Conservation (phyloP, 257 asterid species). For the Linaria vulgaris region DNA sequence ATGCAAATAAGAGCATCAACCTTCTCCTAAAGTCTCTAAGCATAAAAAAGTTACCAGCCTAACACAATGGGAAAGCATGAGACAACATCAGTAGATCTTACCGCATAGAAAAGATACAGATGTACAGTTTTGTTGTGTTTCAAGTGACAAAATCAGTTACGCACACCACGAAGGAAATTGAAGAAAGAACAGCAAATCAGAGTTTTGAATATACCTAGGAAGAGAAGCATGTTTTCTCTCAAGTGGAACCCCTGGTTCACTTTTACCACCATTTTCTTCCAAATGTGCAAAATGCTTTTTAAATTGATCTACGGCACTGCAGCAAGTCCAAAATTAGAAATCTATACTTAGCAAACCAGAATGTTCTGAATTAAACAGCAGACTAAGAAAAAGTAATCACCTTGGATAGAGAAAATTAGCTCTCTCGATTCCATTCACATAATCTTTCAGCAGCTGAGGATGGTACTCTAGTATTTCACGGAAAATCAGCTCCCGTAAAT, state of each 20-base stretch:
- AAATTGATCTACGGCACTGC: conserved; percentile 82
- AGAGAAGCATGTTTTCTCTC: conserved; percentile 85
- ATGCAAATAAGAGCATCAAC: too few relatives aligned
- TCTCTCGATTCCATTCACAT: conserved; percentile 70
- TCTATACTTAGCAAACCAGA: neutral
- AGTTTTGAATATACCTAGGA: conserved; percentile 54
- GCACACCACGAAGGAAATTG: conserved; percentile 2
- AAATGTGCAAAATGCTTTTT: conserved; percentile 83
- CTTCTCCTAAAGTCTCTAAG: too few relatives aligned
- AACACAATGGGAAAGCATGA: too few relatives aligned
- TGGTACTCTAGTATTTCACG: conserved; percentile 90
- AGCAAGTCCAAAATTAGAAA: neutral
- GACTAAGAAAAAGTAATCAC: conserved; percentile 35
- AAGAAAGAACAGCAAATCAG: conserved; percentile 12
- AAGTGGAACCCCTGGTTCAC: conserved; percentile 67
- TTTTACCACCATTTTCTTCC: conserved; percentile 73
- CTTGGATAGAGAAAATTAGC: conserved; percentile 83
- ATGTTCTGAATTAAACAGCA: neutral
- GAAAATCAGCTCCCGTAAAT: conserved; percentile 72
- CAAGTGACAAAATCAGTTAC: conserved; percentile 1
- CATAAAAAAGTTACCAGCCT: too few relatives aligned
- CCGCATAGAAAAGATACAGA: too few relatives aligned
- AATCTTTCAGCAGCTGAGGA: conserved; percentile 87
- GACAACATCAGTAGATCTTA: too few relatives aligned
- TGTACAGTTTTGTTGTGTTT: too few relatives aligned